These are phyloP conservation scores for Alternaria rosae DNA, from an alignment of 2,329 filamentous ascomycete species.

Conservation along the genomic window DNA sequence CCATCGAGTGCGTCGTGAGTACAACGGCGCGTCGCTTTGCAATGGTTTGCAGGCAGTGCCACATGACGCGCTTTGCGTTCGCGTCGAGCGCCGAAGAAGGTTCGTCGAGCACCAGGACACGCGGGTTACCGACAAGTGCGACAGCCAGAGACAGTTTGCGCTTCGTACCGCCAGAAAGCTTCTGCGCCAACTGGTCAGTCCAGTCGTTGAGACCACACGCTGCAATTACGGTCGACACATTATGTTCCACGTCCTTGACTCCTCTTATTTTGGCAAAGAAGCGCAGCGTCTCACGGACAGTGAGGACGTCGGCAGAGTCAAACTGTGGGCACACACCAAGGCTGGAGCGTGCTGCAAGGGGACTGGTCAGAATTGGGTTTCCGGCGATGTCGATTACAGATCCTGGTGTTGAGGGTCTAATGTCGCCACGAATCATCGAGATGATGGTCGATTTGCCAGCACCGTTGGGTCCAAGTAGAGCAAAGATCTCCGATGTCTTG, in stretches of 20 bases:
- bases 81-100: slow-evolving; percentile 90
- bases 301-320: slow-evolving; percentile 86
- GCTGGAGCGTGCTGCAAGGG: slow-evolving; percentile 74
- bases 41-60: slow-evolving; percentile 60
- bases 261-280: slow-evolving; percentile 90
- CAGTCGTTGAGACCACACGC: slow-evolving; percentile 81
- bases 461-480: slow-evolving; percentile 89
- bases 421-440: slow-evolving; percentile 86
- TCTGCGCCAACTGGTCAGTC: slow-evolving; percentile 75
- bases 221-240: slow-evolving; percentile 76
- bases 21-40: neutral
- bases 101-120: slow-evolving; percentile 87
- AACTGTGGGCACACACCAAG: slow-evolving; percentile 88
- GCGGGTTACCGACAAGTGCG: slow-evolving; percentile 89
- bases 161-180: slow-evolving; percentile 89
- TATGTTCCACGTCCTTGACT: slow-evolving; percentile 75
- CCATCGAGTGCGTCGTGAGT: neutral
- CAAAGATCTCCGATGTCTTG: slow-evolving; percentile 81
- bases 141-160: slow-evolving; percentile 90
- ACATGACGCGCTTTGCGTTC: slow-evolving; percentile 90
- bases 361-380: slow-evolving; percentile 74
- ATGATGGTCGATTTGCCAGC: slow-evolving; percentile 93
- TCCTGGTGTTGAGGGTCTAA: slow-evolving; percentile 70
- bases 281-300: slow-evolving; percentile 81
- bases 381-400: slow-evolving; percentile 84